Percentiles rank a stretch among this genome's conserved stretches.
phyloP scores from a whole-genome alignment of 305 asterid species.

The Petunia hybrid region DNA sequence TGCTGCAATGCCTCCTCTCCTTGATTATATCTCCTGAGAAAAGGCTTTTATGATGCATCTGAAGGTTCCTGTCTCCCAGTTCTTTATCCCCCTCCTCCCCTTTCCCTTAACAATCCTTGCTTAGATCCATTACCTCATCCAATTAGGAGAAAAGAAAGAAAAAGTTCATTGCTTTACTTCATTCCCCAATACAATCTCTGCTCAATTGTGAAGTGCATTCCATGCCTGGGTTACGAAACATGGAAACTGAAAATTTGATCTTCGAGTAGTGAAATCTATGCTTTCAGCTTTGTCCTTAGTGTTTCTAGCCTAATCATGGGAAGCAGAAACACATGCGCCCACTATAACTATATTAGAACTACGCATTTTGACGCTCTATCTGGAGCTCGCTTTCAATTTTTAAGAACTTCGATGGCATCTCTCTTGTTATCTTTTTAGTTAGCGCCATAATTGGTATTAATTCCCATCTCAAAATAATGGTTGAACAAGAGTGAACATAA shows the following conservation, averaged over 20 bases:
- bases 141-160: too few relatives aligned
- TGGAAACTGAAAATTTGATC: not conserved
- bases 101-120: not conserved
- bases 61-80: constrained; percentile 12
- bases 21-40: not conserved
- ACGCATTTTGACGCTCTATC: not conserved
- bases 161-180: not conserved
- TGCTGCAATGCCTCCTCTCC: not conserved
- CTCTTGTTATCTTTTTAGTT: not conserved
- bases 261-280: not conserved
- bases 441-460: constrained; percentile 6
- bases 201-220: not conserved
- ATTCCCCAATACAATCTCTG: not conserved
- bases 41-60: not conserved
- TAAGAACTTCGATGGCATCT: constrained; percentile 14
- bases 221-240: not conserved
- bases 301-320: not conserved
- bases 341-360: not conserved
- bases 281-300: not conserved
- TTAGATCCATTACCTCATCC: not conserved
- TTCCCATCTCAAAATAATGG: constrained; percentile 17
- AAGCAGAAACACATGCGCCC: not conserved
- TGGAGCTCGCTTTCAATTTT: not conserved
- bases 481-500: not conserved
- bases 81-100: not conserved